These are phyloP conservation scores for Fraxinus latifolia DNA, from an alignment of 305 asterid genomes.

Conservation along the genomic window DNA sequence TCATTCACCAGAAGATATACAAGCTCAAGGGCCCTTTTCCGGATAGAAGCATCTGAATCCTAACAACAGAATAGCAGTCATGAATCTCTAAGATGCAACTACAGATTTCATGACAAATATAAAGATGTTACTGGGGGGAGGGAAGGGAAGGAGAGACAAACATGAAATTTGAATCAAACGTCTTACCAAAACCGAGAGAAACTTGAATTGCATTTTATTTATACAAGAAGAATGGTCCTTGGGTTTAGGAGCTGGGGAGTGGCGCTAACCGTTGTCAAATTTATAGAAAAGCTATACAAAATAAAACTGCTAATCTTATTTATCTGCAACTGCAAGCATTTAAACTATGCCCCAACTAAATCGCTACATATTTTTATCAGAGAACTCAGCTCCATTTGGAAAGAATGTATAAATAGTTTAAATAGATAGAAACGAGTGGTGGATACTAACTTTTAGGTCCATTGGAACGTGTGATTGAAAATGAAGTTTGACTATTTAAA, in stretches of 20 bases:
- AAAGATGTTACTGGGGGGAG: background rate
- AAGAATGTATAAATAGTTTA: background rate
- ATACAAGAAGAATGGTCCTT: conserved; percentile 4
- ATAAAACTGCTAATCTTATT: background rate
- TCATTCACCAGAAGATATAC: conserved; percentile 88
- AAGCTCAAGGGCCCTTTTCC: conserved; percentile 97
- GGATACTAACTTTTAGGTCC: background rate
- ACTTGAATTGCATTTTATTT: background rate
- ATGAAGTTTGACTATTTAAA: background rate
- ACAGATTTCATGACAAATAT: conserved; percentile 2
- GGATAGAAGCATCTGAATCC: conserved; percentile 99
- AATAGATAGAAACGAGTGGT: background rate
- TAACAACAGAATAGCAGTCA: conserved; percentile 42
- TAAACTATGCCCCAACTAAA: conserved; percentile 12
- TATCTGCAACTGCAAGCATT: background rate
- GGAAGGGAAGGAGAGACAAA: background rate
- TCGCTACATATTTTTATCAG: background rate
- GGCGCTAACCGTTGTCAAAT: background rate
- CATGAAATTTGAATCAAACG: background rate
- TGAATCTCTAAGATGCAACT: conserved; percentile 23
- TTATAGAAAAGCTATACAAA: background rate
- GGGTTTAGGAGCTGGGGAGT: background rate
- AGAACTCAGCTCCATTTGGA: background rate
- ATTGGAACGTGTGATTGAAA: background rate
- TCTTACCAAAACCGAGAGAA: background rate